A percentile compares a stretch with the other conserved stretches of the same genome.
phyloP scores from a whole-genome alignment of 2,329 filamentous ascomycete genomes.

The Trichoderma asperellum region DNA sequence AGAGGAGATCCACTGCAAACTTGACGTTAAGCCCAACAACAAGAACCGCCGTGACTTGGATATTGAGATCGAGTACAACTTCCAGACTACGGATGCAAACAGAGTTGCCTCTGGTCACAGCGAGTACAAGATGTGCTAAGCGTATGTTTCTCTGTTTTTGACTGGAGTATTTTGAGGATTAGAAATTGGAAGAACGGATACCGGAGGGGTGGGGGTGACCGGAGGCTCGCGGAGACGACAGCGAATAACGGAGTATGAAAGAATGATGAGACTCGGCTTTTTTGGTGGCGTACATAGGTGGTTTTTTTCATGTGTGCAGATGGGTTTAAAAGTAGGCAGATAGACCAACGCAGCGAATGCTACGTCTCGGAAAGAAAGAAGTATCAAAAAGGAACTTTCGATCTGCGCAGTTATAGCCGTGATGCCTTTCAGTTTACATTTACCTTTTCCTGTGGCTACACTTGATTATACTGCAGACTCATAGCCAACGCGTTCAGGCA shows the following conservation, averaged over 20 bases:
- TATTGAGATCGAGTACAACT: conserved; percentile 81
- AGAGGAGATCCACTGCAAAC: conserved; percentile 73
- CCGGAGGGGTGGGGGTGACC: neutral
- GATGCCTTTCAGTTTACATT: neutral
- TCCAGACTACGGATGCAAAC: conserved; percentile 74
- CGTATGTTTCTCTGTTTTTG: neutral
- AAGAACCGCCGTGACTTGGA: conserved; percentile 96
- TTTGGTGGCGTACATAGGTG: conserved; percentile 28
- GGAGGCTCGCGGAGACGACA: neutral
- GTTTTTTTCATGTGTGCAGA: conserved; percentile 14
- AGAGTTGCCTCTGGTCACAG: conserved; percentile 71
- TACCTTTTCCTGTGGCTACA: neutral
- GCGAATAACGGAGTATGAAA: neutral
- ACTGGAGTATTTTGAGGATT: neutral
- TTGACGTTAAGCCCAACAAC: conserved; percentile 85
- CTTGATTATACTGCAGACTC: too few species aligned
- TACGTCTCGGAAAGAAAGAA: conserved; percentile 16
- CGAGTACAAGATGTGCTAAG: conserved; percentile 78
- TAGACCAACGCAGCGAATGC: conserved; percentile 23
- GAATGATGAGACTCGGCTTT: conserved; percentile 9
- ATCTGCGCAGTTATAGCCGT: neutral
- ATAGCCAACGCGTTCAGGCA: neutral
- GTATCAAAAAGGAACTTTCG: neutral
- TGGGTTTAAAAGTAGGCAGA: conserved; percentile 24
- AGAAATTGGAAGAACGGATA: neutral